A percentile compares a stretch with the other conserved stretches of the same genome.
Evolutionary conservation across 225 moss, liverwort and hornwort species (phyloP).

Genomic region (Asterella californica): DNA sequence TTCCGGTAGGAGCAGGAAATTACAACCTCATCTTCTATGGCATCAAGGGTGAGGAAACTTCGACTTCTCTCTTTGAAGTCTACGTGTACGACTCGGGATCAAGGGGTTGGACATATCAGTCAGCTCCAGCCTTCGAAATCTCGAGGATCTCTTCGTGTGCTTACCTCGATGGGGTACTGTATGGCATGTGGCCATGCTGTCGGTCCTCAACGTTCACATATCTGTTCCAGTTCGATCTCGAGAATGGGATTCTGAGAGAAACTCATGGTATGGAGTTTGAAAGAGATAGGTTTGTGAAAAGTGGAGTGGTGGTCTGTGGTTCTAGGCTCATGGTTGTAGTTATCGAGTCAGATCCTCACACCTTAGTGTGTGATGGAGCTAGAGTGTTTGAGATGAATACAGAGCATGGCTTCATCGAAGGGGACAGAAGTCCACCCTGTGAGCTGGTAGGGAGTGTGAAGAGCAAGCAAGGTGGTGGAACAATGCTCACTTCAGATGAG

Average conservation of each 20-base stretch:
- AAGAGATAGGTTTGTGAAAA: slow-evolving; percentile 10
- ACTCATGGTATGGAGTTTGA: slow-evolving; percentile 21
- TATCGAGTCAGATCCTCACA: slow-evolving; percentile 13
- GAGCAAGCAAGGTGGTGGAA: slow-evolving; percentile 18
- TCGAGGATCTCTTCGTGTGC: slow-evolving; percentile 13
- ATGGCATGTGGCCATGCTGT: slow-evolving; percentile 19
- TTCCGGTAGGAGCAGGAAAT: slow-evolving; percentile 6
- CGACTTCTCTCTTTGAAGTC: neutral
- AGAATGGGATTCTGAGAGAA: slow-evolving; percentile 10
- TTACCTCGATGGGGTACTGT: slow-evolving; percentile 16
- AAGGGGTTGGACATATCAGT: slow-evolving; percentile 1
- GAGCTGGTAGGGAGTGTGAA: slow-evolving; percentile 17
- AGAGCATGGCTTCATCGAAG: slow-evolving; percentile 13
- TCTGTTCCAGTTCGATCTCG: slow-evolving; percentile 10
- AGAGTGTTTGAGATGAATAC: slow-evolving; percentile 14
- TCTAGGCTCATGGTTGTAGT: slow-evolving; percentile 7
- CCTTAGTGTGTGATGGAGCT: slow-evolving; percentile 12
- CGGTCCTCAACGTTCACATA: slow-evolving; percentile 10
- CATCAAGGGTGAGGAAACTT: slow-evolving; percentile 5
- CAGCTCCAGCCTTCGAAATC: neutral
- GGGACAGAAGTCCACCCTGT: slow-evolving; percentile 20
- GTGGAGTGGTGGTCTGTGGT: slow-evolving; percentile 15
- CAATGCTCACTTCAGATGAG: slow-evolving; percentile 21
- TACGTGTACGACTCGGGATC: slow-evolving; percentile 7
- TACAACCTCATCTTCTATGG: slow-evolving; percentile 16